Evolutionary conservation across 2,329 filamentous ascomycete genomes (phyloP), one percentile per base, ranked within the genome.

Genomic region (Daldinia sp.): DNA sequence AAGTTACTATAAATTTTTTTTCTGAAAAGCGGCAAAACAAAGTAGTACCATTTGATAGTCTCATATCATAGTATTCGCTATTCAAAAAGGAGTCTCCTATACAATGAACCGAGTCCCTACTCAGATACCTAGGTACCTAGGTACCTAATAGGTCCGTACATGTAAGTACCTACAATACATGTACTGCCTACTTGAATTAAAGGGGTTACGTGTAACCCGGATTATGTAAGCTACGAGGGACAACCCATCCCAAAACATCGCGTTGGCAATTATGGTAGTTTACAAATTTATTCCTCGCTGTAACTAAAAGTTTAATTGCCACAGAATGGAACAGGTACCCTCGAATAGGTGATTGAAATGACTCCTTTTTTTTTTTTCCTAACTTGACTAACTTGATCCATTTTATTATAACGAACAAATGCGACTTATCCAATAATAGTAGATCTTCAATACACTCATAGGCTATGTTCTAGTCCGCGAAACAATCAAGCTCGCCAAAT

Each of bases 401-500:
- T n/a, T 9, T 5, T 29, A 49, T 49, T 7, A 15, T 30, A 15
- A 45, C 6, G n/a, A 30, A 37, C n/a, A 6, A 47, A 15, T 51
- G 32, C 35, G 32, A 29, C 43, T 19, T 58, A 55, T 37, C 21
- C 41, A 49, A 10, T 15, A 19, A 25, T 39, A 6, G 23, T 15
- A 10, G 45, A 21, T 13, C 10, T 15, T 17, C n/a, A 21, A 25
- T 27, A 34, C 13, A 41, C n/a, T n/a, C 7, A 23, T 30, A 25
- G 30, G 17, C 43, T 54, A 68, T 19, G 59, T 57, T 47, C 60
- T 66, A 21, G 62, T 66, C 30, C 65, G 59, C 37, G 63, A 65
- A 57, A 68, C 65, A 19, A 68, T 66, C 41, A 66, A 29, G 4
- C 30, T 57, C 7, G 62, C 65, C 41, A 68, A 52, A 41, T 66